Evolutionary conservation across 495 filamentous ascomycete species (phyloP), one percentile per base, ranked within the genome.

Genomic region (Xylaria sp.): DNA sequence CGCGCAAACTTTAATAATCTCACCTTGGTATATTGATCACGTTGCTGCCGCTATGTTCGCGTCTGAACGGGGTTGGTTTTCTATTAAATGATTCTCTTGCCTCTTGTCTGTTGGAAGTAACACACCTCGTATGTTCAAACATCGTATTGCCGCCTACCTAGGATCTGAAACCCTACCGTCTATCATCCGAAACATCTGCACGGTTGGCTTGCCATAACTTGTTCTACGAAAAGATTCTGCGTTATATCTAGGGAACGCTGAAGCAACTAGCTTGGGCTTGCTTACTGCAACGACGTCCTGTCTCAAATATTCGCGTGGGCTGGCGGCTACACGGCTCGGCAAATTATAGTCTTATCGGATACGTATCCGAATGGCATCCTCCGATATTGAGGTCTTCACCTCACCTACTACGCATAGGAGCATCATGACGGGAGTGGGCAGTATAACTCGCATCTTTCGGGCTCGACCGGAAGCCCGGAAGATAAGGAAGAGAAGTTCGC

Each of bases 331-430:
- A 6, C 21, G 19, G 37, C 21, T 62, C 59, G 21, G 24, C 29
- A 17, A 17, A 14, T 62, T 43, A 26, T n/a, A 7, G 35, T n/a
- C 43, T 26, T 37, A 40, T 44, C 24, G 11, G 26, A 63, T 33
- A 5, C 48, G 29, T 17, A 52, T n/a, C n/a, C 62, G 31, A 65
- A 21, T 40, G 9, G 19, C 11, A 50, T 19, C 33, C 70, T 71
- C 65, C 66, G 73, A 74, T 72, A 71, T 75, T 77, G 75, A 74
- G 74, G 61, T 71, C 63, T 71, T 62, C 71, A 66, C 59, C 70
- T 53, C 67, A 68, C n/a, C n/a, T n/a, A n/a, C n/a, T n/a, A n/a
- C n/a, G n/a, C 26, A 40, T 55, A 53, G 65, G 52, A 40, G 52
- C 70, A 71, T 68, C 72, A 64, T 72, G 72, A 53, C 63, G 58